Evolutionary conservation across 1,284 basidiomycete species (phyloP), one percentile per base, ranked within the genome.

Genomic region (Puccinia polysora): DNA sequence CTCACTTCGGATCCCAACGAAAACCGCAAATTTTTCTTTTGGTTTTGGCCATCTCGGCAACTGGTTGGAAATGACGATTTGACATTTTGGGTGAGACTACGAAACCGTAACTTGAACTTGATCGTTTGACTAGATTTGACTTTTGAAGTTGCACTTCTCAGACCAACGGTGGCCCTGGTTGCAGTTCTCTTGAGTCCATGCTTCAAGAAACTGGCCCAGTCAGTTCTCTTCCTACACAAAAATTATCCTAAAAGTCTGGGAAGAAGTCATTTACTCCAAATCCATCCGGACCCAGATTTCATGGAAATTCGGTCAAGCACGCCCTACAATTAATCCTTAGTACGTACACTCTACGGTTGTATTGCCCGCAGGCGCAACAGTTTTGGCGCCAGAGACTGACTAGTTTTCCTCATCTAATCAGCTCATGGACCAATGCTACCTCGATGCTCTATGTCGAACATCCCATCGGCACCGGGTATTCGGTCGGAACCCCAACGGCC

Each of bases 221-320:
- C 50, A 52, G 68, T 43, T 15, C 5, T n/a, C 14, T 7, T n/a
- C 38, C 2, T 32, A 23, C 14, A 4, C 25, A 65, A 50, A 20
- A 10, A 8, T 43, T 43, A 43, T 45, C 10, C 14, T 23, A 38
- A 7, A 14, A 30, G 25, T 25, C 14, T 25, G 28, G 20, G 32
- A 3, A 4, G 3, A 12, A 8, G 58, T 43, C 30, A 38, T 10
- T 38, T 10, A 5, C 4, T n/a, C 18, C 47, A 23, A 23, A 49
- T 49, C 20, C 20, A 45, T 15, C 6, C 7, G 12, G 12, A 1
- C 25, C 18, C 32, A 64, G 62, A 64, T 64, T 36, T 36, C 81
- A 30, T 89, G 89, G 88, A 80, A 83, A 7, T 82, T 76, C 56
- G 89, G 89, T 1, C 84, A 85, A 36, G 87, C 86, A 2, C 83